These are phyloP conservation scores for Stropharia rugosoannulata DNA, from an alignment of 768 basidiomycete genomes.

Conservation along the genomic window DNA sequence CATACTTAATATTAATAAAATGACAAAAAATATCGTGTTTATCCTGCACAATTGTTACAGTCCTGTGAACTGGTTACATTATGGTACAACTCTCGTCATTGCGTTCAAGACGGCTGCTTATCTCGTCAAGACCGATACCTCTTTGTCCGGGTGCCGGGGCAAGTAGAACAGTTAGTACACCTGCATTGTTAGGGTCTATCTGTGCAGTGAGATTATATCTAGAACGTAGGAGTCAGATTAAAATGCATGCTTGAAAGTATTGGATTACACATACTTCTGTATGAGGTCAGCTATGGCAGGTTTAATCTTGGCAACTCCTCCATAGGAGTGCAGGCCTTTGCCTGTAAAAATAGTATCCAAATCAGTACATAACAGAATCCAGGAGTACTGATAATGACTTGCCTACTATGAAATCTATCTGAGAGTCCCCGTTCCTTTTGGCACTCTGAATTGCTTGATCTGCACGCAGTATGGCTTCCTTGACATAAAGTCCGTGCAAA, in stretches of 20 bases:
- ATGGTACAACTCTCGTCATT: slow-evolving; percentile 61
- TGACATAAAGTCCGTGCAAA: slow-evolving; percentile 90
- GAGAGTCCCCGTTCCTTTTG: slow-evolving; percentile 55
- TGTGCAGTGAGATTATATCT: slow-evolving; percentile 75
- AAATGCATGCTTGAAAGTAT: not conserved
- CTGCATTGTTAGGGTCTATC: slow-evolving; percentile 77
- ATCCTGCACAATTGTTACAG: not conserved
- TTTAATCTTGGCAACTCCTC: slow-evolving; percentile 81
- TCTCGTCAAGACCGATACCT: slow-evolving; percentile 57
- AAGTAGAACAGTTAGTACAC: slow-evolving; percentile 81
- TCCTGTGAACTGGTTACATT: slow-evolving; percentile 46
- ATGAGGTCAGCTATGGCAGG: slow-evolving; percentile 90
- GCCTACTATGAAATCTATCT: slow-evolving; percentile 86
- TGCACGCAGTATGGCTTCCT: slow-evolving; percentile 79
- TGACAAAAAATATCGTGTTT: not conserved
- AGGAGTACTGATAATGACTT: slow-evolving; percentile 23
- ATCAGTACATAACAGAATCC: not conserved
- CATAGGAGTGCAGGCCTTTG: slow-evolving; percentile 83
- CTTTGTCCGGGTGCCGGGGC: slow-evolving; percentile 32
- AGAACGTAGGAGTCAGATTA: not conserved
- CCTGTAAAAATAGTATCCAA: slow-evolving; percentile 36
- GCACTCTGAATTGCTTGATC: slow-evolving; percentile 73
- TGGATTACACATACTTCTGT: slow-evolving; percentile 53
- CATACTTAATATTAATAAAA: slow-evolving; percentile 8
- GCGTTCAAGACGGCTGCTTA: slow-evolving; percentile 50